A percentile compares a stretch with the other conserved stretches of the same genome.
Evolutionary conservation across 1,139 yeast genomes (phyloP).

Genomic region (Taphrina confusa): DNA sequence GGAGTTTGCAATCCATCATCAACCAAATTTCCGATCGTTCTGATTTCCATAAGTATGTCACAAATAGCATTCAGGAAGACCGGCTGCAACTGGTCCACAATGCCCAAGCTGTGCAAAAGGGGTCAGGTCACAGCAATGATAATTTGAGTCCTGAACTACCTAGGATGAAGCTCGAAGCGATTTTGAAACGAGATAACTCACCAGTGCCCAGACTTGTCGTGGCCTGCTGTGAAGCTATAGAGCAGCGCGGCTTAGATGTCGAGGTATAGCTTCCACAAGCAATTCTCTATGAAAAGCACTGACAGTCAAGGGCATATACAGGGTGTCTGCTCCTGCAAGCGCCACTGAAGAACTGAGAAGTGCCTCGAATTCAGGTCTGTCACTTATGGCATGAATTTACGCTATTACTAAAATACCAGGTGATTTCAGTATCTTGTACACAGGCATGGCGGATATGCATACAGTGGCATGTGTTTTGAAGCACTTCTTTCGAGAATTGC

Average conservation of each 20-base stretch:
- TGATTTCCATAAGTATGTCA: constrained; percentile 71
- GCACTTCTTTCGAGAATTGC: constrained; percentile 74
- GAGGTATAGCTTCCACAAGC: constrained; percentile 50
- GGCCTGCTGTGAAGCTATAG: constrained; percentile 80
- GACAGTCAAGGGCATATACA: constrained; percentile 88
- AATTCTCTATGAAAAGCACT: too few species aligned
- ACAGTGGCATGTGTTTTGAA: constrained; percentile 75
- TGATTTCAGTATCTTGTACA: background rate
- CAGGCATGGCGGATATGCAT: constrained; percentile 44
- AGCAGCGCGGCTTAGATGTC: constrained; percentile 73
- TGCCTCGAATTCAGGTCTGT: too few species aligned
- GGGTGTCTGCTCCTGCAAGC: constrained; percentile 76
- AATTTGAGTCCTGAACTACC: too few species aligned
- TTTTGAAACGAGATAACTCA: constrained; percentile 20
- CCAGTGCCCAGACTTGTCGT: constrained; percentile 23
- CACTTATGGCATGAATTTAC: background rate
- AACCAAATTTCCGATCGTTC: constrained; percentile 67
- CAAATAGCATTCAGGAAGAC: constrained; percentile 70
- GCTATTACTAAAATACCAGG: background rate
- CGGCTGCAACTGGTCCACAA: constrained; percentile 90
- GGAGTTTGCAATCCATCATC: constrained; percentile 19
- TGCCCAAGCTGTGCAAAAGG: constrained; percentile 57
- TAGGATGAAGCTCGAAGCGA: constrained; percentile 43
- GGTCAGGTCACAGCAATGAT: background rate
- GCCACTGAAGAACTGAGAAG: constrained; percentile 72